Evolutionary conservation across 352 stramenopile genomes (phyloP).

Genomic region (Globisporangium polare): DNA sequence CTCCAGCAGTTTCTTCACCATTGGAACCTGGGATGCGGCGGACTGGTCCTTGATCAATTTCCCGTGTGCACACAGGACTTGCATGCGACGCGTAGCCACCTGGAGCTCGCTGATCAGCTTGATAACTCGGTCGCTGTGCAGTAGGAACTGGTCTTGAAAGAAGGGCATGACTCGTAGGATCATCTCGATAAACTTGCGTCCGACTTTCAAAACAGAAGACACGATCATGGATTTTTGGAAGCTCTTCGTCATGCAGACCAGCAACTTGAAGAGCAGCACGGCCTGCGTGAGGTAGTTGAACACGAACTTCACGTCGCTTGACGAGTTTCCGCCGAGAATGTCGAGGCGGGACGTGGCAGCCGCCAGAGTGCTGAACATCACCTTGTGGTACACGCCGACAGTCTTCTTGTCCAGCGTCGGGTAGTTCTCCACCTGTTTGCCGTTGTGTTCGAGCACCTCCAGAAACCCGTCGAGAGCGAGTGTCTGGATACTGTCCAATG

Average conservation of each 20-base stretch:
- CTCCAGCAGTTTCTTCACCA: constrained; percentile 61
- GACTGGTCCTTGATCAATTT: constrained; percentile 58
- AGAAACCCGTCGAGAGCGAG: constrained; percentile 41
- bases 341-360: constrained; percentile 34
- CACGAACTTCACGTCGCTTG: constrained; percentile 25
- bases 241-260: constrained; percentile 55
- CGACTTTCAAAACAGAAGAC: constrained; percentile 45
- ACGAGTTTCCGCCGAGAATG: constrained; percentile 13
- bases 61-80: constrained; percentile 57
- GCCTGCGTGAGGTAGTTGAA: constrained; percentile 52
- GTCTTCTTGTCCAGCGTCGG: constrained; percentile 60
- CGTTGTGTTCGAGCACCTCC: constrained; percentile 32
- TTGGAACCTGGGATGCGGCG: constrained; percentile 50
- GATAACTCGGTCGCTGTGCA: constrained; percentile 43
- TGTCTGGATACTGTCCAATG: constrained; percentile 46
- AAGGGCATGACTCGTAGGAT: constrained; percentile 53
- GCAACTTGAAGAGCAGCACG: constrained; percentile 57
- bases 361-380: constrained; percentile 46
- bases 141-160: constrained; percentile 43
- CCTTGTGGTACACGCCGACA: constrained; percentile 36
- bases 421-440: constrained; percentile 14
- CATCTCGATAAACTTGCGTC: constrained; percentile 48
- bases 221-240: constrained; percentile 50
- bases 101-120: constrained; percentile 54
- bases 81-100: constrained; percentile 53